Base-by-base conservation (phyloP, 495 filamentous ascomycete species). In the Hyphodiscus hymeniophilus region DNA sequence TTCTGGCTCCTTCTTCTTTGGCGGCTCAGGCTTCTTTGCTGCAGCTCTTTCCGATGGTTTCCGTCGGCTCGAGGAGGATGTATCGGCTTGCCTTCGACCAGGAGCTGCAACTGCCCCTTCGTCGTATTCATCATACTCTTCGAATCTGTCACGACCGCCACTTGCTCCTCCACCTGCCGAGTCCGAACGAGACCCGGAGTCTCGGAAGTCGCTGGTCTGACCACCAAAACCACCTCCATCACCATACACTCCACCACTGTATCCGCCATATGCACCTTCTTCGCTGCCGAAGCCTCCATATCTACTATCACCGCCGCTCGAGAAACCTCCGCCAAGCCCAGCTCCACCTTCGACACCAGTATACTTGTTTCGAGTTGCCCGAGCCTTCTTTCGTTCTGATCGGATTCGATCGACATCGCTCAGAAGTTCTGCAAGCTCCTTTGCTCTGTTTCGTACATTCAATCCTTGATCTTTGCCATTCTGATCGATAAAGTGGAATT, bases 401-500 rank as follows among this genome's bases (percentile, higher is more conserved):
- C 92, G 84, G 57, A 99, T 97, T 21, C 82, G 74, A 17, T 99
- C 92, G 35, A 99, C 94, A 61, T 99, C 94, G 47, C 84, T 76
- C 24, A 99, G 76, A 28, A 99, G 74, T 51, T 99, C 94, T 13
- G 87, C 87, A 41, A 99, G 73, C 65, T 97, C 94, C 66, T 95
- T 95, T 24, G 91, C 87, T 36, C 94, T 81, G 63, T 96, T 96
- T 48, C 92, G 85, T 48, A 99, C 92, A 60, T 99, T 99, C 60
- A 97, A 80, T 53, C 92, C 92, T 66, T 97, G 94, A 61, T 99
- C 92, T 69, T 97, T 97, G 51, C 92, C 94, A 62, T 96, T 97
- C 61, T 73, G 73, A 56, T 97, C 92, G 63, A 99, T 97, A 64
- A 67, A 97, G 65, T 99, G 94, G 66, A 99, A 99, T 61, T 99